These are phyloP conservation scores for Leishmania major DNA, from an alignment of 208 protist species.

Conservation along the genomic window DNA sequence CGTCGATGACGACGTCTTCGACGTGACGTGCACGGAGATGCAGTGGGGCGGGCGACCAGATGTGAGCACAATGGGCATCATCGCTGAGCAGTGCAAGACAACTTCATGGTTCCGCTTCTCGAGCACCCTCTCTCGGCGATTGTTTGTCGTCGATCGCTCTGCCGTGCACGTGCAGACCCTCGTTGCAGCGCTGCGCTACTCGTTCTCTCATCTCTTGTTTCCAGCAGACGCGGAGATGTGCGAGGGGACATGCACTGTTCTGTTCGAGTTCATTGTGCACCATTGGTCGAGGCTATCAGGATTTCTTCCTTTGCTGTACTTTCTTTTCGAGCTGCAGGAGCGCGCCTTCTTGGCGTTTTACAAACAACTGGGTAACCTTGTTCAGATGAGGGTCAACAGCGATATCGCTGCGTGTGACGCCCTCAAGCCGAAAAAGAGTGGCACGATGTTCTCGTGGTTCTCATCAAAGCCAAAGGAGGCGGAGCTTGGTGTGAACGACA, in stretches of 20 bases:
- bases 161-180: constrained; percentile 30
- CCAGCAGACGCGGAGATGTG: constrained; percentile 11
- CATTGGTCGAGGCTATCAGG: constrained; percentile 24
- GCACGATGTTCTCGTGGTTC: constrained; percentile 32
- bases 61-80: constrained; percentile 14
- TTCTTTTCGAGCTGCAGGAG: constrained; percentile 35
- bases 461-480: constrained; percentile 34
- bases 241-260: constrained; percentile 8
- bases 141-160: constrained; percentile 33
- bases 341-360: constrained; percentile 18
- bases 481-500: constrained; percentile 30
- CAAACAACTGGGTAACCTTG: constrained; percentile 16
- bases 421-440: constrained; percentile 30
- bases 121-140: constrained; percentile 14
- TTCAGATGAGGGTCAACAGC: constrained; percentile 18
- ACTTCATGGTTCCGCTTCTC: constrained; percentile 19
- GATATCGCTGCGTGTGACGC: constrained; percentile 21
- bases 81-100: constrained; percentile 34
- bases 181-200: constrained; percentile 30
- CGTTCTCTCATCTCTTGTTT: constrained; percentile 30
- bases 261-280: constrained; percentile 23
- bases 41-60: constrained; percentile 2
- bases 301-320: constrained; percentile 37
- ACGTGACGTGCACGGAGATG: constrained; percentile 20
- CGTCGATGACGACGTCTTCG: constrained; percentile 12